Evolutionary conservation across 805 yeast genomes (phyloP).

Genomic region (Blastobotrys parvus): DNA sequence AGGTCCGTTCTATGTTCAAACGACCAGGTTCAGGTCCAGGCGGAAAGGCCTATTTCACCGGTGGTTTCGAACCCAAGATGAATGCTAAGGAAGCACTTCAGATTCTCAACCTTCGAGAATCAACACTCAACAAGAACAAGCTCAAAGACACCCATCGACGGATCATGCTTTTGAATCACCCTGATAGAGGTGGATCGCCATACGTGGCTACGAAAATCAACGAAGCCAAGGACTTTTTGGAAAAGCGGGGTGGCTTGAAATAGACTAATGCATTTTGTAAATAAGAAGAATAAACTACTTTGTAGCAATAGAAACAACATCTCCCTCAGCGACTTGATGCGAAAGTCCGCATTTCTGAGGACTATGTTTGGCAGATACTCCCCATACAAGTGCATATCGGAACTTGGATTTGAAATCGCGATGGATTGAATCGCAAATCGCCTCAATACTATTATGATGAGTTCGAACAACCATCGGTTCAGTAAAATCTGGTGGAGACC

Average conservation of each 20-base stretch:
- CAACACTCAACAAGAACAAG: slow-evolving; percentile 30
- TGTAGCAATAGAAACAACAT: slow-evolving; percentile 84
- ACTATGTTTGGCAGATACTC: slow-evolving; percentile 86
- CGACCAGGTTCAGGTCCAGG: slow-evolving; percentile 51
- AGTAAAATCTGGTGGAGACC: slow-evolving; percentile 65
- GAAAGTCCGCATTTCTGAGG: slow-evolving; percentile 93
- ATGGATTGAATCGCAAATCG: slow-evolving; percentile 86
- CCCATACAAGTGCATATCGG: slow-evolving; percentile 95
- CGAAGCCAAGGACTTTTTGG: slow-evolving; percentile 75
- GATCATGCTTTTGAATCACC: slow-evolving; percentile 77
- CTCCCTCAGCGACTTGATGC: slow-evolving; percentile 84
- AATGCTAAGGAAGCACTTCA: slow-evolving; percentile 79
- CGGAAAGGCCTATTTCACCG: slow-evolving; percentile 66
- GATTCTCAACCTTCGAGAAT: slow-evolving; percentile 55
- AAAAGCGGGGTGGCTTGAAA: slow-evolving; percentile 41
- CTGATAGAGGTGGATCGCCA: slow-evolving; percentile 83
- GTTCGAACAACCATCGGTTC: slow-evolving; percentile 90
- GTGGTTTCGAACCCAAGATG: slow-evolving; percentile 92
- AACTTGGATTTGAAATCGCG: slow-evolving; percentile 87
- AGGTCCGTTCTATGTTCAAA: slow-evolving; percentile 22
- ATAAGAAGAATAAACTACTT: slow-evolving; percentile 37
- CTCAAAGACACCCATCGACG: slow-evolving; percentile 65
- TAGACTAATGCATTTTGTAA: slow-evolving; percentile 2
- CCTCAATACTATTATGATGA: slow-evolving; percentile 64
- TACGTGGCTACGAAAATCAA: slow-evolving; percentile 77